Conservation (phyloP, 345 rosid species). For the Rhodomyrtus tomentosa region DNA sequence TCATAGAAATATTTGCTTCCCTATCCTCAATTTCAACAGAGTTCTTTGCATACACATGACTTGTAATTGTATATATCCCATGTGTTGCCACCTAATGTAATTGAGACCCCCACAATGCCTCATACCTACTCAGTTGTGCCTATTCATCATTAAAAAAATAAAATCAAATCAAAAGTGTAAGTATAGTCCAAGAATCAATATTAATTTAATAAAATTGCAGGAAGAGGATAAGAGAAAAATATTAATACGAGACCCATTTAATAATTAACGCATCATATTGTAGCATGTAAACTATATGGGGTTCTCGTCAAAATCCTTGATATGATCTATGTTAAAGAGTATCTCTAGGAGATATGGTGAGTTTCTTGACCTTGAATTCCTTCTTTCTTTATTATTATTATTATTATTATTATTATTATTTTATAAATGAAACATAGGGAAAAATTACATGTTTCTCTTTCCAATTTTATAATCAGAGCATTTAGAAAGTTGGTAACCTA, state of each 20-base stretch:
- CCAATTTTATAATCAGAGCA: background rate
- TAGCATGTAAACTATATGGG: background rate
- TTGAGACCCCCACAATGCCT: background rate
- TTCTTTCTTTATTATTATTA: background rate
- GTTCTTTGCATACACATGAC: background rate
- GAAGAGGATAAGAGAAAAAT: background rate
- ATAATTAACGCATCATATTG: background rate
- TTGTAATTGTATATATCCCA: background rate
- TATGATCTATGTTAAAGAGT: background rate
- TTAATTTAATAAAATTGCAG: background rate
- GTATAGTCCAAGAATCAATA: background rate
- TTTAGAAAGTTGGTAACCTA: background rate
- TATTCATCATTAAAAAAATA: no score
- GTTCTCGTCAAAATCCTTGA: background rate
- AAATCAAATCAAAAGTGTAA: no score
- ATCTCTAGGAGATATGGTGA: background rate
- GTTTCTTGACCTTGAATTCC: background rate
- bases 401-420: no score
- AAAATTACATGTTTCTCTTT: background rate
- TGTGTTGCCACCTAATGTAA: background rate
- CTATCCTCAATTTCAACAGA: background rate
- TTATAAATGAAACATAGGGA: background rate
- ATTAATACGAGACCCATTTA: background rate
- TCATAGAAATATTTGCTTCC: background rate
- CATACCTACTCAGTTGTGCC: background rate